phyloP scores from a whole-genome alignment of 495 filamentous ascomycete genomes.

The Penicillium robsamsonii region DNA sequence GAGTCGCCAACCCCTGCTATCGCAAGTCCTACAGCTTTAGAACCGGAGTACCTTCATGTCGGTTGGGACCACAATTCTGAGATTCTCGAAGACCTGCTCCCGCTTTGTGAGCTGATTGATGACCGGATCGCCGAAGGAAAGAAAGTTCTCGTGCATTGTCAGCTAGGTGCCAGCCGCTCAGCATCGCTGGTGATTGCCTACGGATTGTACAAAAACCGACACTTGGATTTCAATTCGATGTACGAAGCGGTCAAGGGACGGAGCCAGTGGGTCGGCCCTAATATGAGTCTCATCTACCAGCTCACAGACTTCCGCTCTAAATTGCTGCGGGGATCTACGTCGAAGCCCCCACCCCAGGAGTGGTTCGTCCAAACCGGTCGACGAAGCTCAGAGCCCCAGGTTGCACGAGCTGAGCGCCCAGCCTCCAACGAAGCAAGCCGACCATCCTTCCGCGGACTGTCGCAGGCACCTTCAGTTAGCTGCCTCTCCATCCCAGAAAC shows the following conservation, averaged over 20 bases:
- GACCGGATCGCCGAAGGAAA: slow-evolving; percentile 74
- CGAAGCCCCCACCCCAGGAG: slow-evolving; percentile 35
- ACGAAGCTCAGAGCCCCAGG: slow-evolving; percentile 38
- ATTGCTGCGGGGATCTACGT: slow-evolving; percentile 45
- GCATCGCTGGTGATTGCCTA: slow-evolving; percentile 98
- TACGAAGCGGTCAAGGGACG: slow-evolving; percentile 86
- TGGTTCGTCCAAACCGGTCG: slow-evolving; percentile 34
- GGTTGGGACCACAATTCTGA: slow-evolving; percentile 98
- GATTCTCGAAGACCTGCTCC: slow-evolving; percentile 80
- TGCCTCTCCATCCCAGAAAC: slow-evolving; percentile 33
- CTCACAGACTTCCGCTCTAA: slow-evolving; percentile 75
- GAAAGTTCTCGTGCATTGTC: slow-evolving; percentile 89
- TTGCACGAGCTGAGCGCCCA: slow-evolving; percentile 22
- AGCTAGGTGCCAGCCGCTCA: slow-evolving; percentile 92
- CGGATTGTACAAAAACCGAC: slow-evolving; percentile 86
- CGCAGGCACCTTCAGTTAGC: slow-evolving; percentile 29
- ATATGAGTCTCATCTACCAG: slow-evolving; percentile 98
- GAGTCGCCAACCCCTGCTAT: slow-evolving; percentile 55
- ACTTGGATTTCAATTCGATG: slow-evolving; percentile 85
- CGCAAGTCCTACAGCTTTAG: slow-evolving; percentile 34
- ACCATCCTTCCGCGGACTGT: slow-evolving; percentile 22
- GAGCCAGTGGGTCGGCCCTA: slow-evolving; percentile 94
- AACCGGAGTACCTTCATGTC: slow-evolving; percentile 93
- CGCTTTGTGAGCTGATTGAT: slow-evolving; percentile 84
- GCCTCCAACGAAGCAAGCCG: slow-evolving; percentile 18